phyloP scores from a whole-genome alignment of 129 eudicot species.

The Flaveria linearis region DNA sequence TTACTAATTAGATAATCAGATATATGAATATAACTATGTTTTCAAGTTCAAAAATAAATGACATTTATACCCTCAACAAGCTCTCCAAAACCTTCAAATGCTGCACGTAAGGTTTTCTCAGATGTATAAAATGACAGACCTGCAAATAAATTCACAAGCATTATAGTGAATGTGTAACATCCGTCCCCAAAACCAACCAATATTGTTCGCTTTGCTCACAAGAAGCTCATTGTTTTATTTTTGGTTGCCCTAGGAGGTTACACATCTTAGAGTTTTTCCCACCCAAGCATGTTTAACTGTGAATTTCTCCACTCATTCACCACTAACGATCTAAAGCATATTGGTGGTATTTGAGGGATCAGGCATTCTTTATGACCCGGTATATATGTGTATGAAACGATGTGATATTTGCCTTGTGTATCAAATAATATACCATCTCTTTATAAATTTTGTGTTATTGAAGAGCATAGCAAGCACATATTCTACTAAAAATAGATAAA shows the following conservation, averaged over 20 bases:
- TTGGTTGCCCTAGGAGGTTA: no score
- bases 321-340: neutral
- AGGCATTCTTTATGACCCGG: neutral
- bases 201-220: neutral
- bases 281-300: neutral
- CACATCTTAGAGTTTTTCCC: neutral
- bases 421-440: neutral
- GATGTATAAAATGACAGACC: constrained; percentile 97
- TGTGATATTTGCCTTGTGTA: neutral
- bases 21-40: neutral
- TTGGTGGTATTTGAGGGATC: no score
- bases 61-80: constrained; percentile 70
- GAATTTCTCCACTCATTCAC: no score
- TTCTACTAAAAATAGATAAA: neutral
- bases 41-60: constrained; percentile 2
- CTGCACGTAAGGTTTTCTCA: constrained; percentile 91
- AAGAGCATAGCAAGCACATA: constrained; percentile 9
- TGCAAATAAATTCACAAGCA: constrained; percentile 29
- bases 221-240: no score
- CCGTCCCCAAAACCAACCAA: neutral
- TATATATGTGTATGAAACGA: neutral
- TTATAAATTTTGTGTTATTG: neutral
- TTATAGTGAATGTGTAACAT: neutral
- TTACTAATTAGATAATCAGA: constrained; percentile 1
- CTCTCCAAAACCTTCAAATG: constrained; percentile 93